Percentiles rank a stretch among this genome's conserved stretches.
Conservation (phyloP, 768 basidiomycete species). For the Tricholomella constricta region DNA sequence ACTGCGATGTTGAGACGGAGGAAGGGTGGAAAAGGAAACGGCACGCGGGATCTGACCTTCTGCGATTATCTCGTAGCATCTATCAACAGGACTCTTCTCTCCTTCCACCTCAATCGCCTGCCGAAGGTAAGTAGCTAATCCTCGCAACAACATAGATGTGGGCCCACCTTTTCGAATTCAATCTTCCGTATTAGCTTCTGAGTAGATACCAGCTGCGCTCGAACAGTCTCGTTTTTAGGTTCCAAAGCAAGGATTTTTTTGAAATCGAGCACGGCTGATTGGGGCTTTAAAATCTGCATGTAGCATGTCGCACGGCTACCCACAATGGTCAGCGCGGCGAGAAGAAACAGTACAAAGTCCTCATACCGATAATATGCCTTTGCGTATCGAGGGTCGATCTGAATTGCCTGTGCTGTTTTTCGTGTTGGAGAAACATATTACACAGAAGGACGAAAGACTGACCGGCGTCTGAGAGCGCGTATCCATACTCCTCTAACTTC, state of each 20-base stretch:
- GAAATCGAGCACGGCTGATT: slow-evolving; percentile 84
- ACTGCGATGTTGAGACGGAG: neutral
- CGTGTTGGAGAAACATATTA: slow-evolving; percentile 7
- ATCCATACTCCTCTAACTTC: slow-evolving; percentile 92
- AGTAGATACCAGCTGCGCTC: slow-evolving; percentile 80
- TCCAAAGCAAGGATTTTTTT: slow-evolving; percentile 83
- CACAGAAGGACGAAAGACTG: slow-evolving; percentile 32
- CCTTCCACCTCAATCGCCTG: slow-evolving; percentile 94
- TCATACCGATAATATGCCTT: slow-evolving; percentile 86
- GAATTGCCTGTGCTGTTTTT: slow-evolving; percentile 73
- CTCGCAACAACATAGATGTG: neutral
- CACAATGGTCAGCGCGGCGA: neutral
- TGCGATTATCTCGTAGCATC: slow-evolving; percentile 77
- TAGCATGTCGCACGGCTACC: slow-evolving; percentile 85
- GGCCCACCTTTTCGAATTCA: slow-evolving; percentile 86
- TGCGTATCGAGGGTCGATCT: slow-evolving; percentile 84
- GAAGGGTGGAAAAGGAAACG: neutral
- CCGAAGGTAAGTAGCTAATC: slow-evolving; percentile 1
- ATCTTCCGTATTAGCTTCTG: slow-evolving; percentile 89
- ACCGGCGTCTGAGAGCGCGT: slow-evolving; percentile 89
- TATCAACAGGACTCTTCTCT: slow-evolving; percentile 74
- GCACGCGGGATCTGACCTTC: slow-evolving; percentile 52
- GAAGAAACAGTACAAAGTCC: neutral
- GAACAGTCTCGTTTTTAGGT: slow-evolving; percentile 81
- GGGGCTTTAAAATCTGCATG: slow-evolving; percentile 87